Base-by-base conservation (phyloP, 1,139 yeast species). In the Spencermartinsiella ligniputridi region DNA sequence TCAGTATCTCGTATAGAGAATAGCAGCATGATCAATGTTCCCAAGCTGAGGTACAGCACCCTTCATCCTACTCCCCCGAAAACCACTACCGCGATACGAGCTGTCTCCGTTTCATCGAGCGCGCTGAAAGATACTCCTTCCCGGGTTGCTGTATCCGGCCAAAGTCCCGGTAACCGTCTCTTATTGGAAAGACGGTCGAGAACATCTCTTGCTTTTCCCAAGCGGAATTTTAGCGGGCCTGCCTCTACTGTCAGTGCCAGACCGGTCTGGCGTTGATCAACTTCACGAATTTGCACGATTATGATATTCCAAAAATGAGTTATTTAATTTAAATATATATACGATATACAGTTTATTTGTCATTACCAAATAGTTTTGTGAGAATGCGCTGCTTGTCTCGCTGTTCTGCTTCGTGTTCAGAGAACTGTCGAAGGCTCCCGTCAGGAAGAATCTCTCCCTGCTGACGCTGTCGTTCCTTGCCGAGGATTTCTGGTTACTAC, bases 361-460 rank as follows among this genome's bases (percentile, higher is more conserved):
- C 32, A n/a, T 15, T 27, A 11, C 78, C 78, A 56, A 74, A 74
- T 2, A 73, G 50, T 43, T 58, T 54, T 0, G 74, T 70, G 18
- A 70, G 45, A 68, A 70, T 64, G 16, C 70, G 60, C 35, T 64
- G 55, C 39, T 56, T 52, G 48, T 72, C 72, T 12, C 63, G 57
- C 44, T 61, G 61, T 3, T 55, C 49, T 41, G 63, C 68, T 52
- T 76, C 81, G 35, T 70, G 70, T 16, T 68, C 71, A 6, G 66
- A 60, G 57, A 74, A 76, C 44, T 69, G 57, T 19, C 76, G 62
- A 5, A 74, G 61, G 2, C 71, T 64, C 0, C 79, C 79, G 46
- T 74, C 79, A 0, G 70, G 68, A 44, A 75, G 67, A 46, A 67
- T 63, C 44, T 72, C 78, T 4, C 81, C 81, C 15, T 67, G 60